Conservation (phyloP, 176 grass and related monocot genomes). For the Dendrocalamus sinicus region DNA sequence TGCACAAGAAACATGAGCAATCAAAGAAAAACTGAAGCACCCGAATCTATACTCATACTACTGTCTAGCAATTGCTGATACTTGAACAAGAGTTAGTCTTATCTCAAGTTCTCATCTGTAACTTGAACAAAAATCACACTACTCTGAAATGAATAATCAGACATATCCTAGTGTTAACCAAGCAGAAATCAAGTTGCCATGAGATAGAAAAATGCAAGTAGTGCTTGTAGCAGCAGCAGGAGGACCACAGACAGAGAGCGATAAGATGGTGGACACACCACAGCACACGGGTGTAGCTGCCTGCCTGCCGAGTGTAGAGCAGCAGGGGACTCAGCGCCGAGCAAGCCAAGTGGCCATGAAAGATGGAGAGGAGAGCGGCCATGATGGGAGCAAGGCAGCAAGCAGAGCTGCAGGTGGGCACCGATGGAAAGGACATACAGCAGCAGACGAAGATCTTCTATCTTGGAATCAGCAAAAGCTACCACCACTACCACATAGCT, state of each 20-base stretch:
- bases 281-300: background rate
- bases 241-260: slow-evolving; percentile 42
- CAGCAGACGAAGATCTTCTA: slow-evolving; percentile 39
- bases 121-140: background rate
- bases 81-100: background rate
- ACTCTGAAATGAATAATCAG: no score
- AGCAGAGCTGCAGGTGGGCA: background rate
- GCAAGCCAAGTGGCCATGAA: background rate
- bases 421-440: background rate
- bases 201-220: background rate
- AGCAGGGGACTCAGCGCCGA: background rate
- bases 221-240: background rate
- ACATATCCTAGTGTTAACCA: no score
- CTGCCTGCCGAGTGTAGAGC: background rate
- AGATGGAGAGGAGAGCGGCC: background rate
- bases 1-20: background rate
- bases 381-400: background rate
- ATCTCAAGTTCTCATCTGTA: background rate
- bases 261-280: background rate
- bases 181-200: background rate
- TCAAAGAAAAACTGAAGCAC: background rate
- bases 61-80: background rate
- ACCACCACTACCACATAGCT: slow-evolving; percentile 15
- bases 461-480: slow-evolving; percentile 52
- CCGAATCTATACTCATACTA: background rate